phyloP scores from a whole-genome alignment of 1,284 basidiomycete species.

The Phlebopus sp. region DNA sequence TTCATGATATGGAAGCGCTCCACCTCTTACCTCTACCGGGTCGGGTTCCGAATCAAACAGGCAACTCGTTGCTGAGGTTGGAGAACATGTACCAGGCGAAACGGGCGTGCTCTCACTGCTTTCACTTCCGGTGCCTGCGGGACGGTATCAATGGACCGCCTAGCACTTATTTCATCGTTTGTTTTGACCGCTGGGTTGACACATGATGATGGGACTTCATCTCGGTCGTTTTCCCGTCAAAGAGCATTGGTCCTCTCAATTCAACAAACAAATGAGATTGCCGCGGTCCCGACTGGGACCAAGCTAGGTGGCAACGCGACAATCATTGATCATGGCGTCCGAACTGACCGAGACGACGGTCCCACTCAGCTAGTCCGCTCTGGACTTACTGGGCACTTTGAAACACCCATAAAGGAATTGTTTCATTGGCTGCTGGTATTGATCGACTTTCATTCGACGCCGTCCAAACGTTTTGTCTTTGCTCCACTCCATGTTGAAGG shows the following conservation, averaged over 20 bases:
- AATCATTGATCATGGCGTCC: slow-evolving; percentile 10
- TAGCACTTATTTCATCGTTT: slow-evolving; percentile 19
- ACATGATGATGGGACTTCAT: slow-evolving; percentile 22
- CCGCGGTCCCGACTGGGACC: slow-evolving; percentile 11
- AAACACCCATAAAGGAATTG: too few species aligned
- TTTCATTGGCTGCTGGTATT: slow-evolving; percentile 18
- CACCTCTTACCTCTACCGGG: slow-evolving; percentile 15
- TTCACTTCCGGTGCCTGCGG: slow-evolving; percentile 30
- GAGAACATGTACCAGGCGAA: slow-evolving; percentile 28
- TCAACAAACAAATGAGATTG: slow-evolving; percentile 15
- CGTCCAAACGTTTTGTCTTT: slow-evolving; percentile 5
- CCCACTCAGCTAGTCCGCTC: not conserved
- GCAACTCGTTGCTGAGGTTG: slow-evolving; percentile 14
- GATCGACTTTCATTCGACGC: slow-evolving; percentile 8
- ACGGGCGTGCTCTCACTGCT: slow-evolving; percentile 21
- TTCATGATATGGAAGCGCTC: slow-evolving; percentile 14
- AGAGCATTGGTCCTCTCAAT: slow-evolving; percentile 5
- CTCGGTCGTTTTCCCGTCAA: slow-evolving; percentile 19
- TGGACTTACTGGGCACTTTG: not conserved
- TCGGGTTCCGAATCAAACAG: slow-evolving; percentile 22
- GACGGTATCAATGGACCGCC: slow-evolving; percentile 21
- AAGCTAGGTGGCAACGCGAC: slow-evolving; percentile 6
- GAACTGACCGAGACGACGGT: slow-evolving; percentile 7
- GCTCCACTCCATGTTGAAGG: slow-evolving; percentile 21
- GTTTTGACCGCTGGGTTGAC: slow-evolving; percentile 11